These are phyloP conservation scores for Leccinum olivaceopallidum DNA, from an alignment of 768 basidiomycete genomes.

Conservation along the genomic window DNA sequence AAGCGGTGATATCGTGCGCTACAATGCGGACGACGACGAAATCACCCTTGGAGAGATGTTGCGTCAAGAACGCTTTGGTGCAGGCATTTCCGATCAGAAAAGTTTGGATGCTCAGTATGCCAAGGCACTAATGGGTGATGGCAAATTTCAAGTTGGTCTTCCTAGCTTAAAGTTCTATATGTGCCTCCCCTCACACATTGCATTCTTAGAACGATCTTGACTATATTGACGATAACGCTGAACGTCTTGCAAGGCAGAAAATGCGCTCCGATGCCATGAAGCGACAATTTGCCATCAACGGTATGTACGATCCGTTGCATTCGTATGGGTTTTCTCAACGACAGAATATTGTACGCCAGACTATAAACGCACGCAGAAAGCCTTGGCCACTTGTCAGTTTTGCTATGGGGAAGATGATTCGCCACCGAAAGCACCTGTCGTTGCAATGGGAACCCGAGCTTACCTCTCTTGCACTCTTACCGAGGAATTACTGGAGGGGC, in stretches of 20 bases:
- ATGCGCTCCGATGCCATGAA: constrained; percentile 98
- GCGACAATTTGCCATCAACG: constrained; percentile 94
- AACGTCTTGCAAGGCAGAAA: constrained; percentile 87
- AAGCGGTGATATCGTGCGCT: constrained; percentile 86
- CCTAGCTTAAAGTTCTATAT: neutral
- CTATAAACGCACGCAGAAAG: constrained; percentile 93
- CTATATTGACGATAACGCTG: constrained; percentile 97
- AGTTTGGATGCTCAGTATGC: constrained; percentile 90
- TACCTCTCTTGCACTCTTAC: constrained; percentile 89
- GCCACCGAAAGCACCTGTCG: constrained; percentile 80
- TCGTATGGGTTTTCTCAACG: constrained; percentile 1
- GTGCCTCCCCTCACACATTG: neutral
- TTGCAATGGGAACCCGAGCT: constrained; percentile 87
- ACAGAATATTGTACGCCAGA: constrained; percentile 47
- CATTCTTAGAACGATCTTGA: constrained; percentile 74
- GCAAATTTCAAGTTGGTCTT: constrained; percentile 72
- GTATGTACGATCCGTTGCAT: constrained; percentile 41
- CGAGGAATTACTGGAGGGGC: constrained; percentile 89
- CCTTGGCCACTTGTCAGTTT: constrained; percentile 78
- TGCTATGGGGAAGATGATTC: constrained; percentile 94
- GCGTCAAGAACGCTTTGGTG: constrained; percentile 88
- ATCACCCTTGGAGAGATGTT: constrained; percentile 89
- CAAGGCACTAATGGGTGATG: constrained; percentile 82
- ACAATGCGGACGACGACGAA: constrained; percentile 89
- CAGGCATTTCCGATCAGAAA: constrained; percentile 89